Evolutionary conservation across 1,139 yeast species (phyloP).

Genomic region (Diutina pseudorugosa): DNA sequence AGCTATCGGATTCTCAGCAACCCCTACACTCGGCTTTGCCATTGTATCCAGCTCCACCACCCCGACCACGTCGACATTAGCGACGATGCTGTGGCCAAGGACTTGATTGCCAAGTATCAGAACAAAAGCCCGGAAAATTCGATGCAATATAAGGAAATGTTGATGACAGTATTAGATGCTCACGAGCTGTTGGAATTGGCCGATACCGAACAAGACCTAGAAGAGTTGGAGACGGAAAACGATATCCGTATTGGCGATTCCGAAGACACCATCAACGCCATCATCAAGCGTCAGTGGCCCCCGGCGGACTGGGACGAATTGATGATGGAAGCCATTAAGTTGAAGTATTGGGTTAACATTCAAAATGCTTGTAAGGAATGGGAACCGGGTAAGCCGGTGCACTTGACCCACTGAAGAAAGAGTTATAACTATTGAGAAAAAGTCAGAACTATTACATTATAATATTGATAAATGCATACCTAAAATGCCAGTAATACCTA

Average conservation of each 20-base stretch:
- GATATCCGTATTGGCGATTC: constrained; percentile 34
- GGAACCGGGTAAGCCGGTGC: constrained; percentile 61
- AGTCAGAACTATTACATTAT: neutral
- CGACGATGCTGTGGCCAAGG: constrained; percentile 27
- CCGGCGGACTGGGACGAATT: constrained; percentile 39
- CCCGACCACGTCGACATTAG: constrained; percentile 29
- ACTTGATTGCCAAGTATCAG: constrained; percentile 23
- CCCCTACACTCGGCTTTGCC: constrained; percentile 52
- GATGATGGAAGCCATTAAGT: constrained; percentile 51
- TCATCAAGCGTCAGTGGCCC: constrained; percentile 20
- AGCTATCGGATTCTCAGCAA: constrained; percentile 63
- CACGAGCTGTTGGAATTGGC: constrained; percentile 69
- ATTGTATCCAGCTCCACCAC: constrained; percentile 23
- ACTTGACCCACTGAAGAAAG: constrained; percentile 37
- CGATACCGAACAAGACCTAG: constrained; percentile 42
- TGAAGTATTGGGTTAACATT: constrained; percentile 81
- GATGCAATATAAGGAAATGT: constrained; percentile 39
- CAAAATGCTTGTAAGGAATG: constrained; percentile 64
- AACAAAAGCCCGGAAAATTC: constrained; percentile 18
- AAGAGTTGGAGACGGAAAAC: constrained; percentile 41
- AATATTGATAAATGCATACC: neutral
- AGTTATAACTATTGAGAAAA: neutral
- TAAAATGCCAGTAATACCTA: neutral
- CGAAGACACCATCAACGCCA: constrained; percentile 19
- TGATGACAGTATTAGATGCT: constrained; percentile 69